Evolutionary conservation across 192 early-diverging fungal species (phyloP).

Genomic region (Kappamyces sp.): DNA sequence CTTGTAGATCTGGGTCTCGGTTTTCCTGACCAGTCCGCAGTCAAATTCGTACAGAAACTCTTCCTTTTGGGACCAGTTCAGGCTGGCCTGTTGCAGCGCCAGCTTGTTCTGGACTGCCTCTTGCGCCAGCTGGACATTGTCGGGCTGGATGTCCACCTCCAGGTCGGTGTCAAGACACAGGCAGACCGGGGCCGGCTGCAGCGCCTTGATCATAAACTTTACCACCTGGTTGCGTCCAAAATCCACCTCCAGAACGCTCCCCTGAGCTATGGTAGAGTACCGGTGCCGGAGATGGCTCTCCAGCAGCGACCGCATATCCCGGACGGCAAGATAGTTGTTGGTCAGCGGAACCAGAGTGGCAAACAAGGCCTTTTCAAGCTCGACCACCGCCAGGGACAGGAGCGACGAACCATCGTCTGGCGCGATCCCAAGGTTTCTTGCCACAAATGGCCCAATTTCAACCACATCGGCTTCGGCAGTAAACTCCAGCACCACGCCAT

Average conservation of each 20-base stretch:
- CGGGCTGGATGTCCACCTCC: constrained; percentile 67
- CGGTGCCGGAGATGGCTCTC: constrained; percentile 62
- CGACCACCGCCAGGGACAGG: constrained; percentile 25
- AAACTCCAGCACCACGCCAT: constrained; percentile 7
- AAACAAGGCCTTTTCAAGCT: constrained; percentile 60
- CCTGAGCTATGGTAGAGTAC: constrained; percentile 63
- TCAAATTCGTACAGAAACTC: constrained; percentile 5
- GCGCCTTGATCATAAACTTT: constrained; percentile 57
- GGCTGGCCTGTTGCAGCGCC: not conserved
- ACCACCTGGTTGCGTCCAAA: constrained; percentile 31
- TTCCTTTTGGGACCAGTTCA: not conserved
- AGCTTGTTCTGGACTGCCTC: constrained; percentile 17
- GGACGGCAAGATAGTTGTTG: constrained; percentile 45
- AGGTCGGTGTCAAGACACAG: constrained; percentile 75
- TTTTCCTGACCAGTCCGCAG: constrained; percentile 13
- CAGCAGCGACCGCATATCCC: constrained; percentile 29
- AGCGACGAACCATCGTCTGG: not conserved
- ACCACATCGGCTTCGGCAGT: not conserved
- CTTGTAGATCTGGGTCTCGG: constrained; percentile 12
- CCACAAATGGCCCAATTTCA: not conserved
- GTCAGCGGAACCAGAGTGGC: constrained; percentile 56
- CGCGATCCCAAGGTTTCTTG: not conserved
- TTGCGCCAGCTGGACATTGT: constrained; percentile 20
- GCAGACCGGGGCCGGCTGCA: constrained; percentile 63
- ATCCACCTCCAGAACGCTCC: constrained; percentile 54